Percentiles rank a stretch among this genome's conserved stretches.
phyloP scores from a whole-genome alignment of 768 basidiomycete genomes.

The Mrakia hoshinonis region DNA sequence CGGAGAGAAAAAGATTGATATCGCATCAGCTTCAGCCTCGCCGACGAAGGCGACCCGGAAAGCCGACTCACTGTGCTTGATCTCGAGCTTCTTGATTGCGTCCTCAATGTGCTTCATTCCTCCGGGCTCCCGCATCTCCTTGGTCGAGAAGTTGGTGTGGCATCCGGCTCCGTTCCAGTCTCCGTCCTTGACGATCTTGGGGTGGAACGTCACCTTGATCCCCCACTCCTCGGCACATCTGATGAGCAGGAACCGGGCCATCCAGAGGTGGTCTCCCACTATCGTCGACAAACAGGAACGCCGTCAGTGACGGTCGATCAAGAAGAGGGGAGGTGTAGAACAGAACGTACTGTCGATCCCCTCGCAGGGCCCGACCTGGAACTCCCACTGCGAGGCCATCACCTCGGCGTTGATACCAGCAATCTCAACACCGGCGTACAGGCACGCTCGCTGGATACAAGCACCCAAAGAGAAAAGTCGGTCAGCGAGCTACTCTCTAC shows the following conservation, averaged over 20 bases:
- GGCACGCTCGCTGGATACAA: slow-evolving; percentile 58
- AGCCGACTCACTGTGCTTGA: no score
- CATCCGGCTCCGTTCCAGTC: slow-evolving; percentile 99
- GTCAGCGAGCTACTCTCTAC: no score
- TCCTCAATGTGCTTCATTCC: slow-evolving; percentile 86
- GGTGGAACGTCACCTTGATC: slow-evolving; percentile 85
- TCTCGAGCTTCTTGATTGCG: slow-evolving; percentile 85
- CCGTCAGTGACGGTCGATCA: no score
- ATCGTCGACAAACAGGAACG: no score
- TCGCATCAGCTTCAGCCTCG: no score
- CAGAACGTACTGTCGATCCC: no score
- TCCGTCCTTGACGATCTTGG: slow-evolving; percentile 79
- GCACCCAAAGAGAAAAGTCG: no score
- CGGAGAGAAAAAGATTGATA: no score
- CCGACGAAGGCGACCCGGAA: no score
- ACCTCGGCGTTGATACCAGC: slow-evolving; percentile 99
- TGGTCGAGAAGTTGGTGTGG: slow-evolving; percentile 80
- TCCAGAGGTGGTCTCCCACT: slow-evolving; percentile 98
- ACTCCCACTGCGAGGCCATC: slow-evolving; percentile 99
- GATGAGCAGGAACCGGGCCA: slow-evolving; percentile 91
- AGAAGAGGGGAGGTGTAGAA: no score
- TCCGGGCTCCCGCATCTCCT: slow-evolving; percentile 84
- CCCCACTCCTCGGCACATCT: slow-evolving; percentile 97
- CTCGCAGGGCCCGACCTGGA: slow-evolving; percentile 97
- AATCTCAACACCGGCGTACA: slow-evolving; percentile 92